Conservation (phyloP, 208 protist genomes). For the Trypanosoma conorhini region DNA sequence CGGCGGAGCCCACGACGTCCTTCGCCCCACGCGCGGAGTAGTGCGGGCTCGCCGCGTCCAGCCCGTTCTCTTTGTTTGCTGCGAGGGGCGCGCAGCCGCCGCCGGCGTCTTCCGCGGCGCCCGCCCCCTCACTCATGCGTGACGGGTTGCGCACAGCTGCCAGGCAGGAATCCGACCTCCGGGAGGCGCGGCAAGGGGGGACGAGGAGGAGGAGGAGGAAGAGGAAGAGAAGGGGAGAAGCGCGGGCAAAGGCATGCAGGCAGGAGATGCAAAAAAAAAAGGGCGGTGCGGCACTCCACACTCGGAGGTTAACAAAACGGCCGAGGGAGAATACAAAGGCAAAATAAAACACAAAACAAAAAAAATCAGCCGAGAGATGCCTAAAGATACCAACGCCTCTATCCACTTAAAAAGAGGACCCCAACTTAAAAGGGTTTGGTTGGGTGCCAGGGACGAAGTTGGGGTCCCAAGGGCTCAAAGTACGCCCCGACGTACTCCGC, state of each 20-base stretch:
- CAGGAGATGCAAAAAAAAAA: constrained; percentile 8
- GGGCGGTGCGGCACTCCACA: too few relatives aligned
- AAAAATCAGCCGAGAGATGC: constrained; percentile 10
- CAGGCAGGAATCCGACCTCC: background rate
- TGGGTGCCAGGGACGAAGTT: constrained; percentile 52
- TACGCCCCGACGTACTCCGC: constrained; percentile 28
- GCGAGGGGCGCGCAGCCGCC: background rate
- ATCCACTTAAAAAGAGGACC: background rate
- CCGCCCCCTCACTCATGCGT: constrained; percentile 11
- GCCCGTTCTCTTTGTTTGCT: background rate
- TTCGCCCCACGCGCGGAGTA: background rate
- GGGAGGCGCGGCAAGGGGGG: background rate
- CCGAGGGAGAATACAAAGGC: background rate
- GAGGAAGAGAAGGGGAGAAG: constrained; percentile 3
- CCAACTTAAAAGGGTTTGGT: constrained; percentile 25
- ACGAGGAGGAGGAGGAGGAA: constrained; percentile 3
- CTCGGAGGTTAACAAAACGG: constrained; percentile 1
- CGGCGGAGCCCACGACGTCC: background rate
- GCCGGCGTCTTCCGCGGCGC: background rate
- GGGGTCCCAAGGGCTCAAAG: constrained; percentile 32
- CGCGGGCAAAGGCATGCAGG: background rate
- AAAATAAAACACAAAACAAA: constrained; percentile 11
- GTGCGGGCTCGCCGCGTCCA: background rate
- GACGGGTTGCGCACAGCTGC: background rate
- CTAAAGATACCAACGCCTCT: constrained; percentile 8